Percentiles rank a stretch among this genome's conserved stretches.
These are phyloP conservation scores for Pistacia vera DNA, from an alignment of 345 rosid species.

Conservation along the genomic window DNA sequence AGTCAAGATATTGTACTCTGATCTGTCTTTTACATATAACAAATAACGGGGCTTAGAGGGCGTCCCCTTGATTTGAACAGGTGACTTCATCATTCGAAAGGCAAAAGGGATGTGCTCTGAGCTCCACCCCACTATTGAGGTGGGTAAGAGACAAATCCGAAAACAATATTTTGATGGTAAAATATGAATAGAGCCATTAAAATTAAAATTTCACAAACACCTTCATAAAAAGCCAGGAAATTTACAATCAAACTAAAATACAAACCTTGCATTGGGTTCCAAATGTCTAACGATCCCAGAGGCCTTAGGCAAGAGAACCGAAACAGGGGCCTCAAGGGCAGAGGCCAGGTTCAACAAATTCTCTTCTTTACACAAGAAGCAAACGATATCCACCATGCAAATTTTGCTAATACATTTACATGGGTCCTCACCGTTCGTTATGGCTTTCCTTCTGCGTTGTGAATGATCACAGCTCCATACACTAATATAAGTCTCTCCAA, in stretches of 20 bases:
- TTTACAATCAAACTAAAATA: neutral
- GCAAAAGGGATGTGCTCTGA: no score
- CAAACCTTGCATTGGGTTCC: slow-evolving; percentile 60
- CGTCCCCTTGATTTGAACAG: no score
- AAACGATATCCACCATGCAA: slow-evolving; percentile 61
- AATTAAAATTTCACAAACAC: neutral
- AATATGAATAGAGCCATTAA: no score
- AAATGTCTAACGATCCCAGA: slow-evolving; percentile 45
- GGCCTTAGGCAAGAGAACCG: slow-evolving; percentile 35
- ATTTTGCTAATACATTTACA: slow-evolving; percentile 72
- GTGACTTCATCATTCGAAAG: no score
- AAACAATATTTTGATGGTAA: no score
- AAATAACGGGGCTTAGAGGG: no score
- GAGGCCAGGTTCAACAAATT: slow-evolving; percentile 39
- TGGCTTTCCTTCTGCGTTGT: neutral
- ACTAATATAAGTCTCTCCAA: slow-evolving; percentile 46
- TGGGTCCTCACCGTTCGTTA: neutral
- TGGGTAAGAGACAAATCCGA: no score
- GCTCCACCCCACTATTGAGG: no score
- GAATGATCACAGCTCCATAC: slow-evolving; percentile 61
- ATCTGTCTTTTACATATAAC: no score
- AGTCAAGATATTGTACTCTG: no score
- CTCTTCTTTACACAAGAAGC: slow-evolving; percentile 55
- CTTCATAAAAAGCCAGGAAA: neutral
- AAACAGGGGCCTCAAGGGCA: slow-evolving; percentile 49